These are phyloP conservation scores for Alisma plantagoaquatica DNA, from an alignment of 106 monocot species.

Conservation along the genomic window DNA sequence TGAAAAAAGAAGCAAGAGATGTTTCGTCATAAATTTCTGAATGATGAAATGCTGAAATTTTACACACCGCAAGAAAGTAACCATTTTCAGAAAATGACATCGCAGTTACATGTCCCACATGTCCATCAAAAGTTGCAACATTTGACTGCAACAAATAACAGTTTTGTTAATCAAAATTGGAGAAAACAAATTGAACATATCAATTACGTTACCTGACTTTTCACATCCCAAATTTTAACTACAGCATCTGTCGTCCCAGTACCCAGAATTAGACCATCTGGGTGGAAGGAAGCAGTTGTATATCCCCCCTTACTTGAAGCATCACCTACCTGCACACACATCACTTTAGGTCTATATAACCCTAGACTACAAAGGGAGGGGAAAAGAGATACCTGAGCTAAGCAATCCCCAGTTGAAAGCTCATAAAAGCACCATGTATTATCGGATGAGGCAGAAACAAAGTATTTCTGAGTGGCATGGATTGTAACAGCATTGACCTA, in stretches of 20 bases:
- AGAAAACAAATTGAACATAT: too few relatives aligned
- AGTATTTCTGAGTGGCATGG: slow-evolving; percentile 88
- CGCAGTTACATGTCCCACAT: slow-evolving; percentile 75
- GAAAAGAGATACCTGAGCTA: slow-evolving; percentile 57
- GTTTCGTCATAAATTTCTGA: too few relatives aligned
- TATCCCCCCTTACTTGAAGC: slow-evolving; percentile 62
- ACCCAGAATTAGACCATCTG: slow-evolving; percentile 97
- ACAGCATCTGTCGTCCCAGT: slow-evolving; percentile 82
- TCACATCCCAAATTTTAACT: slow-evolving; percentile 98
- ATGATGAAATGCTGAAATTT: too few relatives aligned
- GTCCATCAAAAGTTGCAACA: slow-evolving; percentile 98
- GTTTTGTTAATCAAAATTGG: background rate
- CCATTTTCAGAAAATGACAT: slow-evolving; percentile 99
- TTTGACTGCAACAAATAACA: slow-evolving; percentile 41
- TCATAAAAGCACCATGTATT: slow-evolving; percentile 99
- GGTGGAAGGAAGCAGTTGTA: slow-evolving; percentile 86
- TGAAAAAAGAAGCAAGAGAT: background rate
- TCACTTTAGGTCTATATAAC: background rate
- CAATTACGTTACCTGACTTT: slow-evolving; percentile 90
- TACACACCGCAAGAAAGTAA: slow-evolving; percentile 90
- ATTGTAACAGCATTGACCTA: slow-evolving; percentile 94
- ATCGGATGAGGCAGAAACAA: slow-evolving; percentile 84
- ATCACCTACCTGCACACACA: slow-evolving; percentile 69
- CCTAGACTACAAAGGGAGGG: too few relatives aligned
- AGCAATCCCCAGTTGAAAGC: slow-evolving; percentile 65